phyloP scores from a whole-genome alignment of 2,329 filamentous ascomycete genomes.

The Coniochaeta sp. region DNA sequence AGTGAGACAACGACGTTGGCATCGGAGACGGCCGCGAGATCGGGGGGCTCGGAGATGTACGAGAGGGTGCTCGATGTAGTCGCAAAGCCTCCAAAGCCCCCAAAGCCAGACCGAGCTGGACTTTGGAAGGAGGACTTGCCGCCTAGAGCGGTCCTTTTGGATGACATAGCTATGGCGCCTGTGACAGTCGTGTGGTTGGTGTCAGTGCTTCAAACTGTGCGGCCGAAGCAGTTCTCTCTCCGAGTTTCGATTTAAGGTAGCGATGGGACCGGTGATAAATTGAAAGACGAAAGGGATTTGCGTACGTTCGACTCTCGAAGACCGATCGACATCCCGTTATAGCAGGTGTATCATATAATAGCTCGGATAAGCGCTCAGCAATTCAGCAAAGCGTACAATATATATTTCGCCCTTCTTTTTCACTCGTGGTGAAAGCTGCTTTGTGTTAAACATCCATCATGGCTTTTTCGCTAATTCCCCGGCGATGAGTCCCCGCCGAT shows the following conservation, averaged over 20 bases:
- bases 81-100: slow-evolving; percentile 34
- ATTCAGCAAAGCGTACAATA: too few species aligned
- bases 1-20: slow-evolving; percentile 81
- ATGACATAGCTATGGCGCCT: not conserved
- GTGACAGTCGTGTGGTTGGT: not conserved
- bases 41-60: slow-evolving; percentile 79
- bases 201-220: too few species aligned
- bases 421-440: not conserved
- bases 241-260: too few species aligned
- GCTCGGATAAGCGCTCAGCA: too few species aligned
- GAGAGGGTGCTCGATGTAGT: slow-evolving; percentile 54
- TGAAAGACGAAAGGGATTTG: too few species aligned
- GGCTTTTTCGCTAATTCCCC: not conserved
- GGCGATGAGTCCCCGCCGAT: slow-evolving; percentile 1
- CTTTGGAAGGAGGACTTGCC: slow-evolving; percentile 10
- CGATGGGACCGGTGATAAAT: too few species aligned
- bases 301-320: too few species aligned
- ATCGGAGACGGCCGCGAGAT: slow-evolving; percentile 70
- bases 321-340: too few species aligned
- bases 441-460: not conserved
- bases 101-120: slow-evolving; percentile 24
- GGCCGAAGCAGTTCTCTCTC: too few species aligned
- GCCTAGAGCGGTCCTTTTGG: not conserved
- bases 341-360: too few species aligned
- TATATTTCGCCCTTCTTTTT: not conserved